Evolutionary conservation across 192 early-diverging fungal species (phyloP).

Genomic region (Umbelopsis sp.): DNA sequence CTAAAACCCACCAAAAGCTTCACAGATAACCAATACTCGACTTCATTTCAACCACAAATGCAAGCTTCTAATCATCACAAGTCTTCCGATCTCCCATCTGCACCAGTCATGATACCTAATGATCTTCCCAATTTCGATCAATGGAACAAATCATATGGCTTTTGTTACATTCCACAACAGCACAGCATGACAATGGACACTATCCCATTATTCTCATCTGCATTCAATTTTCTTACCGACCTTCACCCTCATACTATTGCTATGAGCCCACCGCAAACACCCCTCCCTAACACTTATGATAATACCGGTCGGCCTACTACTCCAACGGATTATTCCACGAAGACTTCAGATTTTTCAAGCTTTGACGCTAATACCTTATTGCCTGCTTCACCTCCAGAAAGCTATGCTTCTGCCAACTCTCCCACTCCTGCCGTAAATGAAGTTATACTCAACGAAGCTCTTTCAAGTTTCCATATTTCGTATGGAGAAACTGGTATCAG

Average conservation of each 20-base stretch:
- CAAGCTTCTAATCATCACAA: not conserved
- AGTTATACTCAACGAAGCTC: constrained; percentile 1
- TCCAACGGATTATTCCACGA: not conserved
- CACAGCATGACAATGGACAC: constrained; percentile 1
- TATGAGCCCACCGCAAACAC: constrained; percentile 10
- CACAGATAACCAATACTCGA: not conserved
- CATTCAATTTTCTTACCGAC: constrained; percentile 3
- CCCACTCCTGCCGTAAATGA: not conserved
- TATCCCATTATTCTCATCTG: constrained; percentile 3
- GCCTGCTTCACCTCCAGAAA: constrained; percentile 14
- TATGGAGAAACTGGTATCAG: constrained; percentile 31
- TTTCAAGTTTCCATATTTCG: constrained; percentile 31
- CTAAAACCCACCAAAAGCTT: not conserved
- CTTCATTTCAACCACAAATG: not conserved
- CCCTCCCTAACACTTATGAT: not conserved
- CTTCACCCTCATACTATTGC: not conserved
- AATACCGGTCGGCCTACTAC: not conserved
- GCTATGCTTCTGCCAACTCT: constrained; percentile 7
- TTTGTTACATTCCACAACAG: constrained; percentile 11
- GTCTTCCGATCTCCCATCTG: not conserved
- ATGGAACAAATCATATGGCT: constrained; percentile 1
- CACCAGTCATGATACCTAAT: not conserved
- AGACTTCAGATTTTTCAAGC: not conserved
- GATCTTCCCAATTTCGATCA: not conserved
- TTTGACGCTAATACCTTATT: constrained; percentile 1